These are phyloP conservation scores for Penicillium sp. DNA, from an alignment of 2,329 filamentous ascomycete genomes.

Conservation along the genomic window DNA sequence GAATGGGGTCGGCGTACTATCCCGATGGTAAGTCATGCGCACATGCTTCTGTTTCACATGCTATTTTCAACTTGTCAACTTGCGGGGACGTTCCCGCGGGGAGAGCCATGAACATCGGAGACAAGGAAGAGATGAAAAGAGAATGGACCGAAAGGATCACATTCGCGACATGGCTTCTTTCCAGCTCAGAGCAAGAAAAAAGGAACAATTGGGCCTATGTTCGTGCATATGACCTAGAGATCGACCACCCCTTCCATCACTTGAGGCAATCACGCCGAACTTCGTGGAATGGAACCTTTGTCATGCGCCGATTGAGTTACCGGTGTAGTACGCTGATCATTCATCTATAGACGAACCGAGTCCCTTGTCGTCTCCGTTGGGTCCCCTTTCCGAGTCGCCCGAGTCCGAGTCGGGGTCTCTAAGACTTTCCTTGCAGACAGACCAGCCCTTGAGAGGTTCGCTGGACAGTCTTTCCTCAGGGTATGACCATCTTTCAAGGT, in stretches of 20 bases:
- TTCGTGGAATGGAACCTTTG: slow-evolving; percentile 13
- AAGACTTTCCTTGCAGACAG: slow-evolving; percentile 49
- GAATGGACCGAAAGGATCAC: not conserved
- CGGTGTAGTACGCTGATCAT: slow-evolving; percentile 18
- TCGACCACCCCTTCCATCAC: slow-evolving; percentile 11
- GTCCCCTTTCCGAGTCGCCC: slow-evolving; percentile 35
- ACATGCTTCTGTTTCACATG: slow-evolving; percentile 22
- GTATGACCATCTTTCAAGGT: slow-evolving; percentile 72
- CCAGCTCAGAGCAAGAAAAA: not conserved
- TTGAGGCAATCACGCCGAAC: slow-evolving; percentile 15
- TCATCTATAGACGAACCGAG: slow-evolving; percentile 35
- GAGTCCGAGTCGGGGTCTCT: slow-evolving; percentile 37
- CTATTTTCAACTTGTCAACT: not conserved
- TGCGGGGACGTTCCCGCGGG: not conserved
- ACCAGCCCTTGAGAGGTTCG: slow-evolving; percentile 66
- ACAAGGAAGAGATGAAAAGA: not conserved
- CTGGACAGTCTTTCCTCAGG: slow-evolving; percentile 67
- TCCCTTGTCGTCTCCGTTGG: slow-evolving; percentile 39
- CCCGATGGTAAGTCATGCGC: slow-evolving; percentile 37
- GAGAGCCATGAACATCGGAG: not conserved
- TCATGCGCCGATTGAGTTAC: slow-evolving; percentile 13
- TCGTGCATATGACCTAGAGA: slow-evolving; percentile 17
- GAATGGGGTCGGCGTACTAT: slow-evolving; percentile 36
- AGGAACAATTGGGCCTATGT: not conserved
- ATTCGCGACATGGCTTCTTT: not conserved